Evolutionary conservation across 768 basidiomycete genomes (phyloP).

Genomic region (Russula lepida): DNA sequence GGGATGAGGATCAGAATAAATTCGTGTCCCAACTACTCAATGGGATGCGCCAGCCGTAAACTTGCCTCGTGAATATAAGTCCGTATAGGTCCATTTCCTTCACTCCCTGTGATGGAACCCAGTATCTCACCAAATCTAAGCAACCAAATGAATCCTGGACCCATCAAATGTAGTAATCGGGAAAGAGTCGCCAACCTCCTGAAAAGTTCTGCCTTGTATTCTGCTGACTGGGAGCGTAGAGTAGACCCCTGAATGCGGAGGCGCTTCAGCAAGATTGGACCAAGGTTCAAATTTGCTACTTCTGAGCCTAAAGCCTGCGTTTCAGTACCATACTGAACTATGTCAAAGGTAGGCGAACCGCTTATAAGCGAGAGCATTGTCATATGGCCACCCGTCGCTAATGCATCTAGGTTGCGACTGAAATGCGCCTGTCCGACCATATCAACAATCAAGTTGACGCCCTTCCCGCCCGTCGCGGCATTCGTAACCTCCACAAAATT

Average conservation of each 20-base stretch:
- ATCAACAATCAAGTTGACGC: constrained; percentile 80
- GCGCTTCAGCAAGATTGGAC: constrained; percentile 71
- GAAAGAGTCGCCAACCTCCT: constrained; percentile 34
- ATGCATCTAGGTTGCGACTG: constrained; percentile 57
- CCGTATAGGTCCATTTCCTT: constrained; percentile 45
- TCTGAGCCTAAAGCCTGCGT: constrained; percentile 36
- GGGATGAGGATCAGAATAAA: neutral
- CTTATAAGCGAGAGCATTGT: constrained; percentile 56
- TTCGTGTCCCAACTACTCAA: neutral
- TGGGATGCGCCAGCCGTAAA: neutral
- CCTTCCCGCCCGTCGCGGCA: constrained; percentile 55
- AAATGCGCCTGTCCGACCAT: constrained; percentile 74
- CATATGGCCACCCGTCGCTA: constrained; percentile 72
- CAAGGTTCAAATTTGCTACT: constrained; percentile 47
- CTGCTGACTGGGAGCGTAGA: constrained; percentile 60
- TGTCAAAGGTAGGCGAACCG: constrained; percentile 35
- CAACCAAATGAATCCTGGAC: constrained; percentile 22
- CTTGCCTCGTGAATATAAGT: constrained; percentile 73
- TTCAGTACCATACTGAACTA: constrained; percentile 18
- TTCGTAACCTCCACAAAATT: constrained; percentile 72
- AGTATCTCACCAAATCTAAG: constrained; percentile 49
- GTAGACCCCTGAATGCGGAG: constrained; percentile 86
- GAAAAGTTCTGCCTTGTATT: constrained; percentile 72
- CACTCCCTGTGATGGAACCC: constrained; percentile 46
- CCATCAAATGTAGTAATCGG: neutral